A percentile compares a stretch with the other conserved stretches of the same genome.
Evolutionary conservation across 2,329 filamentous ascomycete genomes (phyloP).

Genomic region (Penicillium thymicola): DNA sequence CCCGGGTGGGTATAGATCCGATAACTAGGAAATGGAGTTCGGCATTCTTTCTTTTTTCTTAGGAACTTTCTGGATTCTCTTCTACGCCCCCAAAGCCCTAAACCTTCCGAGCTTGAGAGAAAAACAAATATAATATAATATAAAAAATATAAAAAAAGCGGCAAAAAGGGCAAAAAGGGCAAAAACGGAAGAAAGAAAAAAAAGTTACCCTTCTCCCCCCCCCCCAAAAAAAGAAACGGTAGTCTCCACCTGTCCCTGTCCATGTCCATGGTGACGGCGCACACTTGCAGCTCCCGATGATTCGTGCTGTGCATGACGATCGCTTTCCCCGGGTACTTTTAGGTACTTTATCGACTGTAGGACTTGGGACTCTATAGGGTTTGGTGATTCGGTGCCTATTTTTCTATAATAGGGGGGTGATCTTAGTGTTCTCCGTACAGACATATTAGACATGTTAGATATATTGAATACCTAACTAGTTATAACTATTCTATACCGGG

Average conservation of each 20-base stretch:
- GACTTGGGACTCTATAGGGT: neutral
- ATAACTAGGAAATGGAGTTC: conserved; percentile 1
- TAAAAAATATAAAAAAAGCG: no score
- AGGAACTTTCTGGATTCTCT: neutral
- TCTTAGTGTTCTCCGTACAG: neutral
- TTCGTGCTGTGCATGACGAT: conserved; percentile 19
- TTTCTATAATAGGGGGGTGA: neutral
- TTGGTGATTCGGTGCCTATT: neutral
- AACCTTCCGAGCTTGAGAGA: neutral
- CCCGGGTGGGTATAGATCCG: conserved; percentile 16
- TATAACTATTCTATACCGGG: no score
- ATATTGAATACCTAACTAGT: neutral
- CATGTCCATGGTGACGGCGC: conserved; percentile 27
- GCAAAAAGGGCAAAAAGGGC: neutral
- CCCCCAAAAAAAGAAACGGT: neutral
- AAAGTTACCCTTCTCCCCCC: no score
- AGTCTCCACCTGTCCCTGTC: conserved; percentile 25
- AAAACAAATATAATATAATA: neutral
- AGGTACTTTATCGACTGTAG: neutral
- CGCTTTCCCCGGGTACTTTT: conserved; percentile 16
- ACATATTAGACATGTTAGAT: neutral
- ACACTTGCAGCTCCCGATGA: conserved; percentile 24
- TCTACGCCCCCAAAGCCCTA: neutral
- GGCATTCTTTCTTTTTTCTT: neutral
- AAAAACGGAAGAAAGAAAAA: neutral